Conservation (phyloP, 2,329 filamentous ascomycete genomes). For the Tothia fuscella region DNA sequence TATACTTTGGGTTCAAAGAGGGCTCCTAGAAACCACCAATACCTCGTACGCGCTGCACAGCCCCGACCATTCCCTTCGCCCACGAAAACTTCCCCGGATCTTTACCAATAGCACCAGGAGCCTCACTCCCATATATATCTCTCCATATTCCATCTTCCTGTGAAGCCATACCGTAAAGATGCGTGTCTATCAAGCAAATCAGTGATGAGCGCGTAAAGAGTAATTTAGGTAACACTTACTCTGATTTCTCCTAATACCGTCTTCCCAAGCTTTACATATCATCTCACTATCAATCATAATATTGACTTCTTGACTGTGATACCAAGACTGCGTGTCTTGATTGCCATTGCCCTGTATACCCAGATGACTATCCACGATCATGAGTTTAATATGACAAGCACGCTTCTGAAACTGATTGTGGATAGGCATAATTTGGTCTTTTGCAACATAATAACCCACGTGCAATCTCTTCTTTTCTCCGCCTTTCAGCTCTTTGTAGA, state of each 20-base stretch:
- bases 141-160: slow-evolving; percentile 51
- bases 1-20: too few relatives aligned
- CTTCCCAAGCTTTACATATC: slow-evolving; percentile 52
- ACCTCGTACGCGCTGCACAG: slow-evolving; percentile 45
- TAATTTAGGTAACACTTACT: slow-evolving; percentile 21
- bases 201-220: not conserved
- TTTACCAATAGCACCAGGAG: slow-evolving; percentile 28
- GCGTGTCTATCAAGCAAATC: slow-evolving; percentile 35
- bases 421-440: slow-evolving; percentile 58
- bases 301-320: slow-evolving; percentile 66
- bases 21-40: slow-evolving; percentile 43
- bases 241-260: slow-evolving; percentile 51
- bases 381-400: slow-evolving; percentile 60
- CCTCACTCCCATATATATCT: slow-evolving; percentile 33
- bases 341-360: slow-evolving; percentile 67
- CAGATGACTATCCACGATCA: slow-evolving; percentile 58
- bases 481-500: slow-evolving; percentile 44
- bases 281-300: slow-evolving; percentile 55
- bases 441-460: slow-evolving; percentile 60
- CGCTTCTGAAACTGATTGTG: slow-evolving; percentile 53
- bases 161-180: slow-evolving; percentile 41
- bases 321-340: slow-evolving; percentile 72
- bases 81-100: slow-evolving; percentile 45
- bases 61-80: slow-evolving; percentile 46
- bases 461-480: slow-evolving; percentile 40